Evolutionary conservation across 768 basidiomycete genomes (phyloP).

Genomic region (Crassisporium funariophilum): DNA sequence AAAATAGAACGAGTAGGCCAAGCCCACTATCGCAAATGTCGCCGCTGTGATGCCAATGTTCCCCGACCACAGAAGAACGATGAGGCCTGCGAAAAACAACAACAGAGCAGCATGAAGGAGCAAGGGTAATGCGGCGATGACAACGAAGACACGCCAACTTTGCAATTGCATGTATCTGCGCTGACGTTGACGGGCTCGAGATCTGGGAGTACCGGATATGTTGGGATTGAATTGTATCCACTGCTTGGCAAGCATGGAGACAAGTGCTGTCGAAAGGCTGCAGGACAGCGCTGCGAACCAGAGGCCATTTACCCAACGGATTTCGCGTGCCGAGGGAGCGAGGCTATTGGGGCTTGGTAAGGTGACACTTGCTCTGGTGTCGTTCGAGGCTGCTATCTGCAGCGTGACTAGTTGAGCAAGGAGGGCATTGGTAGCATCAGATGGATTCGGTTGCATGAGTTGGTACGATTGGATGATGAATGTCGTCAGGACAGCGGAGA

Average conservation of each 20-base stretch:
- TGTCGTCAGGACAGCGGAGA: constrained; percentile 45
- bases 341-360: constrained; percentile 1
- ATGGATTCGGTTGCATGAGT: constrained; percentile 33
- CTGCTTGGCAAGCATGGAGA: constrained; percentile 50
- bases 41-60: constrained; percentile 34
- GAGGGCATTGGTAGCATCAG: constrained; percentile 38
- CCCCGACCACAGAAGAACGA: constrained; percentile 43
- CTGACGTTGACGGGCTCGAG: constrained; percentile 41
- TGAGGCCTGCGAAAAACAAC: constrained; percentile 43
- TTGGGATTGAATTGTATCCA: constrained; percentile 42
- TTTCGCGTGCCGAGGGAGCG: constrained; percentile 22
- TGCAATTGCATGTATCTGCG: constrained; percentile 35
- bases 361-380: constrained; percentile 3
- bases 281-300: constrained; percentile 48
- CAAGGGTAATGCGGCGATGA: constrained; percentile 42
- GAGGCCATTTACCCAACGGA: constrained; percentile 45
- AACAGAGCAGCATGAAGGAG: constrained; percentile 43
- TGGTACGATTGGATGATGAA: constrained; percentile 47
- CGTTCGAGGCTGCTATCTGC: constrained; percentile 17
- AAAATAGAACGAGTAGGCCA: constrained; percentile 39
- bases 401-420: constrained; percentile 32
- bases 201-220: constrained; percentile 38
- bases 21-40: constrained; percentile 35
- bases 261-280: constrained; percentile 43
- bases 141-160: constrained; percentile 40